phyloP scores from a whole-genome alignment of 768 basidiomycete species.

The Podaxis mareebaensis region DNA sequence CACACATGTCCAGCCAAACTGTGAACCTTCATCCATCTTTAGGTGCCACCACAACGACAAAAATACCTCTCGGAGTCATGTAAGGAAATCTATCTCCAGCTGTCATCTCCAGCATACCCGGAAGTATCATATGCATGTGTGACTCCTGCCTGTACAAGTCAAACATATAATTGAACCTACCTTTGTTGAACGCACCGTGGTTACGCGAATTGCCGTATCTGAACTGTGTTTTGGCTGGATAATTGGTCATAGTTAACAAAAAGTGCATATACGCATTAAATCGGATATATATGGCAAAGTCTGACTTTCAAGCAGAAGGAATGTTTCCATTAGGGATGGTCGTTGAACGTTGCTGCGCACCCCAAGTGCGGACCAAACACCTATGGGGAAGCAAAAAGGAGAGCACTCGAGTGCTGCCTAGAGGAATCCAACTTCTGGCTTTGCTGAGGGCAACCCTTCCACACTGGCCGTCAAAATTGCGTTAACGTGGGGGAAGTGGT shows the following conservation, averaged over 20 bases:
- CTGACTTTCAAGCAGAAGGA: background rate
- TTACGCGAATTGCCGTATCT: slow-evolving; percentile 37
- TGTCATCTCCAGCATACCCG: slow-evolving; percentile 38
- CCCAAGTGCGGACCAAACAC: background rate
- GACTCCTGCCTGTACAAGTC: slow-evolving; percentile 39
- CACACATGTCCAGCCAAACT: slow-evolving; percentile 45
- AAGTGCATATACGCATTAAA: background rate
- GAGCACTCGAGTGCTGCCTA: background rate
- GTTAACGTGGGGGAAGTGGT: background rate
- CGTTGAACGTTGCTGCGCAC: background rate
- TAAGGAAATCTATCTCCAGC: slow-evolving; percentile 37
- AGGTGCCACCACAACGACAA: background rate
- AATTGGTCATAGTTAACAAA: background rate
- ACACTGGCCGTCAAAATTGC: background rate
- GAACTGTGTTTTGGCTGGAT: slow-evolving; percentile 43
- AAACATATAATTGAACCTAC: slow-evolving; percentile 40
- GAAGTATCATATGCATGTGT: slow-evolving; percentile 38
- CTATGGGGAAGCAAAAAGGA: background rate
- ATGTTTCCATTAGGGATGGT: background rate
- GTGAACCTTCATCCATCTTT: background rate
- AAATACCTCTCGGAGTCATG: slow-evolving; percentile 29
- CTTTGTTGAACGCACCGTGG: slow-evolving; percentile 39
- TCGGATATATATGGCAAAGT: background rate
- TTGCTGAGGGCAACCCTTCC: background rate
- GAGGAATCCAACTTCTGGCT: background rate